Base-by-base conservation (phyloP, 306 rosid species). In the Cyclanthera cordifolia region DNA sequence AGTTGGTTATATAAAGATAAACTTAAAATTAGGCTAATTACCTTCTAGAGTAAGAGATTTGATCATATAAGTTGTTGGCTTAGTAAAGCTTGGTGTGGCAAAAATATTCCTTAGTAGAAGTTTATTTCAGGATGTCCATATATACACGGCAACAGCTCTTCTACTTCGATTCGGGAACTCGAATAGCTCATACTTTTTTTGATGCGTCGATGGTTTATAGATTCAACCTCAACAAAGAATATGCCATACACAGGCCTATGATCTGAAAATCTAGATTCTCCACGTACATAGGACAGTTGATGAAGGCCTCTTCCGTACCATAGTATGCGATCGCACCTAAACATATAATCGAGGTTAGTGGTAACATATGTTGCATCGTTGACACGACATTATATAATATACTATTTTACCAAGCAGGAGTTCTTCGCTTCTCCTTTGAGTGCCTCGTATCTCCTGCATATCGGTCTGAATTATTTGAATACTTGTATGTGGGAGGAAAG, bases 401-500 rank as follows among this genome's bases (percentile, higher is more conserved):
- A n/a, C n/a, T 13, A 16, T 59, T 34, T 21, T 88, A 94, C 99
- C 99, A 94, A 58, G 99, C 99, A 4, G 99, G 99, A 58, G 99
- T 94, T 94, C 99, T 94, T 77, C 95, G 83, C 86, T 94, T 94
- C 80, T 90, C 92, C 79, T 85, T 90, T 13, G 95, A 75, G 25
- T 76, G 86, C 50, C 89, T 82, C 50, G 75, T 89, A 50, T 94
- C 99, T 39, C 99, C 99, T 0, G 99, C 91, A 64, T 94, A 94
- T 77, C 92, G 83, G 67, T 94, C 97, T 8, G 99, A 94, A 72
- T 94, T 94, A 80, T 90, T 86, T 15, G 96, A 88, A 74, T 94
- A 94, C 79, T 94, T 94, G 85, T 94, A 94, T 37, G 99, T 94
- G 10, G 99, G 99, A 82, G 99, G 99, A 78, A 94, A 94, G 73